Percentiles rank a stretch among this genome's conserved stretches.
Evolutionary conservation across 78 protist genomes (phyloP).

Genomic region (Trichosphaerium sp.): DNA sequence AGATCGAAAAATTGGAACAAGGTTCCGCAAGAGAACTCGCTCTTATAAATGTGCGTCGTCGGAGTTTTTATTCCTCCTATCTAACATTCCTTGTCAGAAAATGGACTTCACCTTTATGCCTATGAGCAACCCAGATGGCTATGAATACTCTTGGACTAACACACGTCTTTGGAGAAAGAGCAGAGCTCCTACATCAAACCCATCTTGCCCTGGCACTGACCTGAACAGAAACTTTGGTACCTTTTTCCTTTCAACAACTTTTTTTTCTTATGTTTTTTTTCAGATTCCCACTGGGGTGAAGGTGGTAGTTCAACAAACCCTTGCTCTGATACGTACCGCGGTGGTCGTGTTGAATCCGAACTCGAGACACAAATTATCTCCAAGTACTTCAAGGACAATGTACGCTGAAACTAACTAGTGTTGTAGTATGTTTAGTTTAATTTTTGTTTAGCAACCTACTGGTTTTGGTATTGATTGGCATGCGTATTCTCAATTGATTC

Average conservation of each 20-base stretch:
- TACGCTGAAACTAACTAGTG: too few relatives aligned
- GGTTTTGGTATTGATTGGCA: slow-evolving; percentile 1
- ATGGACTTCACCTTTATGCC: not conserved
- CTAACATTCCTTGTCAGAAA: too few relatives aligned
- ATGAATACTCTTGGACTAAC: slow-evolving; percentile 5
- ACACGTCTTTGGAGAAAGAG: slow-evolving; percentile 37
- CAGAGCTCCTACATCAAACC: not conserved
- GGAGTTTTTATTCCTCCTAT: too few relatives aligned
- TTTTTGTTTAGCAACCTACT: not conserved
- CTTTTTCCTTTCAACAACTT: slow-evolving; percentile 18
- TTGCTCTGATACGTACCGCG: slow-evolving; percentile 30
- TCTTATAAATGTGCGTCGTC: not conserved
- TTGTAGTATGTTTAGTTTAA: not conserved
- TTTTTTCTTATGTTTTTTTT: too few relatives aligned
- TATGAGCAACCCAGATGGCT: slow-evolving; percentile 31
- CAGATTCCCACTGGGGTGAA: slow-evolving; percentile 9
- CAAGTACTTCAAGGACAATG: too few relatives aligned
- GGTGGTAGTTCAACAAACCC: slow-evolving; percentile 17
- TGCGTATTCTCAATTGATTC: slow-evolving; percentile 12
- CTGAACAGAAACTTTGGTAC: not conserved
- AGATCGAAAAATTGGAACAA: not conserved
- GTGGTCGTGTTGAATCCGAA: not conserved
- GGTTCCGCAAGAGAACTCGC: not conserved
- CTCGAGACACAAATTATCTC: slow-evolving; percentile 1
- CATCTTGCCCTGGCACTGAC: slow-evolving; percentile 12